Base-by-base conservation (phyloP, 352 stramenopile species). In the Thraustotheca clavata region DNA sequence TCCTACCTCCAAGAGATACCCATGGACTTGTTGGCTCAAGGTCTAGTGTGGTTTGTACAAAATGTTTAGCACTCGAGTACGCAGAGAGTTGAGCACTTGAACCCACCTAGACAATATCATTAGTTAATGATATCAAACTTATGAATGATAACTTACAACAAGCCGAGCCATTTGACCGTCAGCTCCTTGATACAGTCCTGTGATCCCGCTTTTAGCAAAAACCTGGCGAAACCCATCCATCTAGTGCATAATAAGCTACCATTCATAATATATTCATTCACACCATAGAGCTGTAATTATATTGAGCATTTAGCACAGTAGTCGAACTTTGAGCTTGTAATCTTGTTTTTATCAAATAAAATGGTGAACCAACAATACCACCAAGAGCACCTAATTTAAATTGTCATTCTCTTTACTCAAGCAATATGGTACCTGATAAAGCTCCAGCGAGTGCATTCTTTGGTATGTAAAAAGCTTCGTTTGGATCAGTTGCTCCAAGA, bases 281-380 rank as follows among this genome's bases (percentile, higher is more conserved):
- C 75, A 94, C 85, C 85, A 94, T 90, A 70, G 77, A 74, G 1
- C 67, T 76, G 69, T 94, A 94, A 7, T 85, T 71, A 54, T 91
- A 94, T 54, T 91, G 81, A 3, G 82, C 71, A 70, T 92, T 91
- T 40, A 90, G 78, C 11, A 74, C 85, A 14, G 76, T 75, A 0
- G 69, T 67, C 1, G 83, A 85, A 62, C 80, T 90, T 22, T 83
- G 80, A 0, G 83, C 85, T 60, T 94, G 85, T 52, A 94, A 87
- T 6, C 85, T 71, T 27, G 85, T 80, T 65, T 94, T 94, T 9
- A 94, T 76, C n/a, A 94, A 73, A 67, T 87, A 92, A 69, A 94
- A 91, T 18, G 85, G 85, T 67, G 81, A 90, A n/a, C 85, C 85
- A 62, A 90, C 73, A 46, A 79, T 76, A 16, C 81, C 85, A 1